Conservation (phyloP, 352 stramenopile genomes). For the Globisporangium solare region DNA sequence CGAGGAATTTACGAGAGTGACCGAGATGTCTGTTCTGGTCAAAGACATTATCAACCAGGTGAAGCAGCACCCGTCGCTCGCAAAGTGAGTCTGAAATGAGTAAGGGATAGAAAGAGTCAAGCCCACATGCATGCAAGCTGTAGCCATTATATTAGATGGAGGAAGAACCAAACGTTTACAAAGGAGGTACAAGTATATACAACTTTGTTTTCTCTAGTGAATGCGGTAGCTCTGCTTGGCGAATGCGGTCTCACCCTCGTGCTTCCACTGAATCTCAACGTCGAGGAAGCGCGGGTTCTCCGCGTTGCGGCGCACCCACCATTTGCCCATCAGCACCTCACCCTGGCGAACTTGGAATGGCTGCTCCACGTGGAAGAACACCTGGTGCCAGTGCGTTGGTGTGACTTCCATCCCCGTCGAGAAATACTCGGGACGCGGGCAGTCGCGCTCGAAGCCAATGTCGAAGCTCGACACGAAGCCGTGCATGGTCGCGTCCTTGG, state of each 20-base stretch:
- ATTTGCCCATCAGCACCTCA: constrained; percentile 82
- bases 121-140: constrained; percentile 3
- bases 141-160: not conserved
- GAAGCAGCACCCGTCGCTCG: constrained; percentile 32
- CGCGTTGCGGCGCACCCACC: constrained; percentile 85
- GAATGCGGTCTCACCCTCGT: constrained; percentile 29
- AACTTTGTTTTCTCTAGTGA: constrained; percentile 43
- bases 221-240: constrained; percentile 69
- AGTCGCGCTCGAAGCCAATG: constrained; percentile 92
- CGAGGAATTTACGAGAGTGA: constrained; percentile 62
- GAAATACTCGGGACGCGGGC: constrained; percentile 93
- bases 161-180: not conserved
- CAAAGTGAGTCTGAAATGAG: not conserved
- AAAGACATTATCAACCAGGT: constrained; percentile 75
- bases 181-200: not conserved
- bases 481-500: constrained; percentile 90
- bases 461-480: constrained; percentile 97
- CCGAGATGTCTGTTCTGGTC: constrained; percentile 76
- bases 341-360: constrained; percentile 69
- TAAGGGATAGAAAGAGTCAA: not conserved
- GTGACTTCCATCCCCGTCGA: constrained; percentile 87
- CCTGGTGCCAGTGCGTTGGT: constrained; percentile 99
- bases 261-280: constrained; percentile 83
- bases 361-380: constrained; percentile 94
- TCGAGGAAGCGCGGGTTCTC: constrained; percentile 93